A percentile compares a stretch with the other conserved stretches of the same genome.
These are phyloP conservation scores for Naumovozyma castellii DNA, from an alignment of 805 yeast genomes.

Conservation along the genomic window DNA sequence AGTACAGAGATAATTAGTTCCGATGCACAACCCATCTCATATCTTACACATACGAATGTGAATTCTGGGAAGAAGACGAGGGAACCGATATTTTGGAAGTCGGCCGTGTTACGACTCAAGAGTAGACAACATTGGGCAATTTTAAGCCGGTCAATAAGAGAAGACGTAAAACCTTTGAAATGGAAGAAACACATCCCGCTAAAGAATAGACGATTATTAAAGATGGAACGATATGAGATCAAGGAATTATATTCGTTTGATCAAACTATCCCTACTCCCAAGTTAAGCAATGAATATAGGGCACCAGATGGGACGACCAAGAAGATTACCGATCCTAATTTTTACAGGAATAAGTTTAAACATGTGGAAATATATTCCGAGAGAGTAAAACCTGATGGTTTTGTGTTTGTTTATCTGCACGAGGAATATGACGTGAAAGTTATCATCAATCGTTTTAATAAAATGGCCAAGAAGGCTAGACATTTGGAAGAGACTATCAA, in stretches of 20 bases:
- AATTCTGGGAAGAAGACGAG: too few species aligned
- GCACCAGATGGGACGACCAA: conserved; percentile 2
- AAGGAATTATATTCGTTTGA: conserved; percentile 15
- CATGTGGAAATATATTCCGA: conserved; percentile 17
- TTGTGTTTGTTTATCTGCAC: conserved; percentile 5
- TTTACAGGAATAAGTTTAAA: conserved; percentile 15
- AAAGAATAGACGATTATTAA: conserved; percentile 4
- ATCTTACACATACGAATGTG: conserved; percentile 1
- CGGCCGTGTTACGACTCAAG: conserved; percentile 13
- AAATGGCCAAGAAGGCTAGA: background rate
- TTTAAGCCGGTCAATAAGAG: conserved; percentile 16
- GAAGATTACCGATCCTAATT: conserved; percentile 8
- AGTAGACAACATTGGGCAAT: conserved; percentile 22
- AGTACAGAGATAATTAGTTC: conserved; percentile 7
- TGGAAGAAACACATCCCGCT: conserved; percentile 4
- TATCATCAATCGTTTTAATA: conserved; percentile 9
- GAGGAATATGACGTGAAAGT: conserved; percentile 2
- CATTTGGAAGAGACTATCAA: conserved; percentile 4
- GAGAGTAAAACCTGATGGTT: conserved; percentile 15
- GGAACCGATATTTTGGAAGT: conserved; percentile 12
- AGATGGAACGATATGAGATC: conserved; percentile 7
- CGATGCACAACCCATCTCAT: background rate
- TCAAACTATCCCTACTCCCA: conserved; percentile 17
- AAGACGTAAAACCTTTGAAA: conserved; percentile 9
- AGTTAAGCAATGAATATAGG: conserved; percentile 4